Evolutionary conservation across 345 rosid species (phyloP).

Genomic region (Garcia nutans): DNA sequence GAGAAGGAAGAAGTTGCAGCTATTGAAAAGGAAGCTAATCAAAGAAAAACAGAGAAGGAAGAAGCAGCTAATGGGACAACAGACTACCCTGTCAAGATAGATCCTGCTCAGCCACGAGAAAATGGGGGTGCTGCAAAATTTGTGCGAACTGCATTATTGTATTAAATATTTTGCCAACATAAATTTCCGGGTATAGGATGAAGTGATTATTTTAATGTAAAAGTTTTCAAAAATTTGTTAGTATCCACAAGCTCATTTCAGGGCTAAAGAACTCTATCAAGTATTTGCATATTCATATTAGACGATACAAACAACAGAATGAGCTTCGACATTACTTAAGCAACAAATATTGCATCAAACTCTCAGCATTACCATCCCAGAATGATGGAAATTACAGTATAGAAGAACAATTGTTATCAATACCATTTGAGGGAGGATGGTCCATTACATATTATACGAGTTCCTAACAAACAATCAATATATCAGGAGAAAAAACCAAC

Average conservation of each 20-base stretch:
- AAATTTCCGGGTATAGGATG: conserved; percentile 2
- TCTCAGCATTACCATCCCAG: neutral
- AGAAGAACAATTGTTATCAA: neutral
- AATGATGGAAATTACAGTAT: neutral
- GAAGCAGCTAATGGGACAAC: neutral
- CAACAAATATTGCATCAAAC: neutral
- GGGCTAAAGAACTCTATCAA: neutral
- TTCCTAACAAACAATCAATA: neutral
- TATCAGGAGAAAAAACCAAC: conserved; percentile 29
- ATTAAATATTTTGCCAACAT: neutral
- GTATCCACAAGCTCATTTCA: neutral
- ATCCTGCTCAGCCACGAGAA: neutral
- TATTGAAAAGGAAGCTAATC: conserved; percentile 10
- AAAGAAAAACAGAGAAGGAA: conserved; percentile 3
- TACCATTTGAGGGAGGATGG: conserved; percentile 22
- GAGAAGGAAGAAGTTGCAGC: conserved; percentile 20
- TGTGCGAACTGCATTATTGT: neutral
- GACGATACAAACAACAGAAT: neutral
- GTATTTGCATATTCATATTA: neutral
- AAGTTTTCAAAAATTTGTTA: neutral
- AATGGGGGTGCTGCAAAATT: conserved; percentile 12
- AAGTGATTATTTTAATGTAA: neutral
- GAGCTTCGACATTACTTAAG: neutral
- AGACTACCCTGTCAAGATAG: conserved; percentile 5
- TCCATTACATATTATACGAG: conserved; percentile 9